Evolutionary conservation across 139 green algal species (phyloP).

Genomic region (Tetradesmus lagerheimii): DNA sequence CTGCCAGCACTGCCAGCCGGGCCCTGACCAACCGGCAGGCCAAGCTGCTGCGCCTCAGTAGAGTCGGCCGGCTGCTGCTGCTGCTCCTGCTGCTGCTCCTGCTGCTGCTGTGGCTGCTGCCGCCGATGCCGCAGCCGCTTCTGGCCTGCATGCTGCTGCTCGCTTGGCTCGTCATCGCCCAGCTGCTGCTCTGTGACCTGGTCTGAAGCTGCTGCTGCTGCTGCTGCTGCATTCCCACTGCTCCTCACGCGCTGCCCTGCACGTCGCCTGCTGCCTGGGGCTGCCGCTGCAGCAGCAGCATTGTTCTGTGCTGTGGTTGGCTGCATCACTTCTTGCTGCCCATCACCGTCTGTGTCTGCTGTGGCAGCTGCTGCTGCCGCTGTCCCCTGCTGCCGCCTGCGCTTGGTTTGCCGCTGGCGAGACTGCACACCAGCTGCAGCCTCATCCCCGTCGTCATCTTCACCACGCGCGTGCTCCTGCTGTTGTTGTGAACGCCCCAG

Average conservation of each 20-base stretch:
- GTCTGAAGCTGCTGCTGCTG: neutral
- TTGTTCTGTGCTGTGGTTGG: slow-evolving; percentile 27
- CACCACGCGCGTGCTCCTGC: neutral
- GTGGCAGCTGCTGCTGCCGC: slow-evolving; percentile 5
- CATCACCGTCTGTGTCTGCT: neutral
- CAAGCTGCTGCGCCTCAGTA: slow-evolving; percentile 17
- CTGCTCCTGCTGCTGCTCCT: neutral
- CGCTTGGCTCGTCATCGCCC: neutral
- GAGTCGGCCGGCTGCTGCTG: slow-evolving; percentile 36
- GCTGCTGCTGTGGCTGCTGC: slow-evolving; percentile 29
- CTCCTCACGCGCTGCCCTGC: neutral
- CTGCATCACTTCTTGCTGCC: slow-evolving; percentile 26
- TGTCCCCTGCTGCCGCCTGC: neutral
- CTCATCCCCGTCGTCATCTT: neutral
- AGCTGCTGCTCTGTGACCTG: neutral
- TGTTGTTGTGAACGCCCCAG: neutral
- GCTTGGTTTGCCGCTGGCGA: neutral
- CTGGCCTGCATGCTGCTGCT: neutral
- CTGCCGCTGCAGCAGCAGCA: slow-evolving; percentile 22
- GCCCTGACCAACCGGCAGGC: neutral
- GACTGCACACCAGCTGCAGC: neutral
- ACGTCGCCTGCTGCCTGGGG: neutral
- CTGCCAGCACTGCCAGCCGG: neutral
- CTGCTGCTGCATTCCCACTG: neutral
- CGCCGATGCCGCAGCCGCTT: neutral